Percentiles rank a stretch among this genome's conserved stretches.
These are phyloP conservation scores for Leccinum uliginosum DNA, from an alignment of 768 basidiomycete genomes.

Conservation along the genomic window DNA sequence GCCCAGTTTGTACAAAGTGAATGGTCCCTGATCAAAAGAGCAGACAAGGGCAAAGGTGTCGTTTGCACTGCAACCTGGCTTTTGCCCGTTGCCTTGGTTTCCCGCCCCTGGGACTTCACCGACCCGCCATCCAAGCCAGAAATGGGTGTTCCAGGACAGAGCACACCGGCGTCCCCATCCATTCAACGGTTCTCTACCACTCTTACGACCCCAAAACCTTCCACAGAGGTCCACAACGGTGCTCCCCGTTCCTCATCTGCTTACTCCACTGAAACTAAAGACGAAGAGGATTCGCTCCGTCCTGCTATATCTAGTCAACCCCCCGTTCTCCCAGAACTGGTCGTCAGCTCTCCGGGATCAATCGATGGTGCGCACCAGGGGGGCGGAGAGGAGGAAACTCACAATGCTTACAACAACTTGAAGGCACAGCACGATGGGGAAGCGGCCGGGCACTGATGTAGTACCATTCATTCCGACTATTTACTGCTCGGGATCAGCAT, in stretches of 20 bases:
- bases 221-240: slow-evolving; percentile 18
- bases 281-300: slow-evolving; percentile 22
- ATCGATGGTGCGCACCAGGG: slow-evolving; percentile 25
- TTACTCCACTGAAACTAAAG: slow-evolving; percentile 28
- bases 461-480: background rate
- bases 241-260: slow-evolving; percentile 26
- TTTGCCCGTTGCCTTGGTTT: slow-evolving; percentile 74
- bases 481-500: background rate
- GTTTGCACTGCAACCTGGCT: slow-evolving; percentile 92
- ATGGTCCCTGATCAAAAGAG: slow-evolving; percentile 56
- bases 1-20: slow-evolving; percentile 76
- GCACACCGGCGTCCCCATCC: slow-evolving; percentile 20
- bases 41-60: slow-evolving; percentile 71
- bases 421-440: slow-evolving; percentile 22
- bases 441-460: slow-evolving; percentile 16
- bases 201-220: slow-evolving; percentile 27
- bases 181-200: slow-evolving; percentile 22
- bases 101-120: slow-evolving; percentile 77
- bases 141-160: slow-evolving; percentile 8
- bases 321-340: slow-evolving; percentile 31
- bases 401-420: slow-evolving; percentile 14
- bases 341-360: slow-evolving; percentile 32
- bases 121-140: slow-evolving; percentile 36
- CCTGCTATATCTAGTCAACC: slow-evolving; percentile 26
- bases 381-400: slow-evolving; percentile 12